Evolutionary conservation across 495 filamentous ascomycete species (phyloP).

Genomic region (Penicillium cinerascens): DNA sequence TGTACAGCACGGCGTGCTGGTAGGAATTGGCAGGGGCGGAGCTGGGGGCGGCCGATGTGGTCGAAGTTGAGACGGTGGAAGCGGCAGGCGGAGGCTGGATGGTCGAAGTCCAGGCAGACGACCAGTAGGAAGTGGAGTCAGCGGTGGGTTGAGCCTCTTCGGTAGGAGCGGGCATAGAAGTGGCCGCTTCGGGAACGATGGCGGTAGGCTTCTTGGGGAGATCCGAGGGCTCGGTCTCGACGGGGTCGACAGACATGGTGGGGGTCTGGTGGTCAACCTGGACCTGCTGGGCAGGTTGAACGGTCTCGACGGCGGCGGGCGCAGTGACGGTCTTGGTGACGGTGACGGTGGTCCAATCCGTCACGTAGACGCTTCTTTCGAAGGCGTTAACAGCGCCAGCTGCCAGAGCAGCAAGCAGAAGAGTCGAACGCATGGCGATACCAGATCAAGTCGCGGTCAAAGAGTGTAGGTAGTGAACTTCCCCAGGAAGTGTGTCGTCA

Average conservation of each 20-base stretch:
- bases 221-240: background rate
- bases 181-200: constrained; percentile 14
- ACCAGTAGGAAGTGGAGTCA: constrained; percentile 12
- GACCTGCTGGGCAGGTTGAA: constrained; percentile 10
- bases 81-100: constrained; percentile 12
- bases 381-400: constrained; percentile 56
- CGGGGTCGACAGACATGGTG: background rate
- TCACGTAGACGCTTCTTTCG: constrained; percentile 53
- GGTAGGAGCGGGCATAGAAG: constrained; percentile 9
- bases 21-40: constrained; percentile 36
- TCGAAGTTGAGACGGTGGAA: constrained; percentile 29
- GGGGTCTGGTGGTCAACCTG: constrained; percentile 4
- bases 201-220: constrained; percentile 21
- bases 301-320: constrained; percentile 23
- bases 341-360: constrained; percentile 54
- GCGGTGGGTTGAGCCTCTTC: constrained; percentile 9
- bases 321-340: constrained; percentile 62
- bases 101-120: constrained; percentile 23
- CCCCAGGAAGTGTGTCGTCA: constrained; percentile 37
- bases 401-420: constrained; percentile 59
- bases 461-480: constrained; percentile 24
- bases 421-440: constrained; percentile 62
- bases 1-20: constrained; percentile 50
- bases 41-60: constrained; percentile 17
- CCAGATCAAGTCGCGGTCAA: constrained; percentile 22